These are phyloP conservation scores for Penicillium sp. DNA, from an alignment of 2,329 filamentous ascomycete species.

Conservation along the genomic window DNA sequence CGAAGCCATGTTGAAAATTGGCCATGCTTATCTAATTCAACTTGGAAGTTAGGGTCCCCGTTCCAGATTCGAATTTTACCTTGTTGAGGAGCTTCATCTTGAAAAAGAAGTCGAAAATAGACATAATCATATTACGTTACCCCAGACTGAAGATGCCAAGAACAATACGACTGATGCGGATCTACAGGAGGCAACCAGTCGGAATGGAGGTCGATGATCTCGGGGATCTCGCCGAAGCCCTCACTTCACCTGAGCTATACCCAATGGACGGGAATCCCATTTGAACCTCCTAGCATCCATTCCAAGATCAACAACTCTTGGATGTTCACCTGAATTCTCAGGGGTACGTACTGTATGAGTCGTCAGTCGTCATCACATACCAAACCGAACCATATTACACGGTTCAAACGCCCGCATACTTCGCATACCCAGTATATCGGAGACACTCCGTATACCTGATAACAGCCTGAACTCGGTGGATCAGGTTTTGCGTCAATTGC, in stretches of 20 bases:
- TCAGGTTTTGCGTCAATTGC: conserved; percentile 3
- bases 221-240: neutral
- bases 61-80: too few species aligned
- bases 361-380: neutral
- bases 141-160: neutral
- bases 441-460: neutral
- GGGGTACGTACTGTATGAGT: neutral
- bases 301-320: neutral
- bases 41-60: too few species aligned
- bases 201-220: neutral
- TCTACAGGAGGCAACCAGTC: neutral
- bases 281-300: neutral
- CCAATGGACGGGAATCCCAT: neutral
- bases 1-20: too few species aligned
- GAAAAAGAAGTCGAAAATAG: too few species aligned
- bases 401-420: neutral
- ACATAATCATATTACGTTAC: neutral
- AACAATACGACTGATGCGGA: neutral
- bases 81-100: too few species aligned
- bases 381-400: neutral
- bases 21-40: too few species aligned
- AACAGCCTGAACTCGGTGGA: neutral
- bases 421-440: neutral
- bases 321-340: too few species aligned
- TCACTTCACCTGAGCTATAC: neutral